Evolutionary conservation across 495 filamentous ascomycete genomes (phyloP), one percentile per base, ranked within the genome.

Genomic region (Podospora anserina): DNA sequence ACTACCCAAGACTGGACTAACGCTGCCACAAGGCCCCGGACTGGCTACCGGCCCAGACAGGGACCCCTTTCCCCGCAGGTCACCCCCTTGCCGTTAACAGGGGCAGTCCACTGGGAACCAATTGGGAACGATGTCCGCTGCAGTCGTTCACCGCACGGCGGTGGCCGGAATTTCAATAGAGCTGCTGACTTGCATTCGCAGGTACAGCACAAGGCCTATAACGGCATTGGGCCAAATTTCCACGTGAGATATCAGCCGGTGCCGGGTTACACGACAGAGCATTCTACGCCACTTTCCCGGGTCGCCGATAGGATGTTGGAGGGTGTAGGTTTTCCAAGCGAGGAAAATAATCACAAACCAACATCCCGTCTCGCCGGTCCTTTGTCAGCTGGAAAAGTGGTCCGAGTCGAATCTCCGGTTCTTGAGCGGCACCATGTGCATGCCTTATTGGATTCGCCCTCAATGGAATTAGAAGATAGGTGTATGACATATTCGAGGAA

Each of bases 1-100:
- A 26, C 55, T 58, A 58, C 55, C 55, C 55, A 58, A 58, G 55
- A 58, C 55, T 58, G 39, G 39, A 49, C 39, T 49, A 49, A 49
- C 15, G 13, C 39, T 49, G 39, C 39, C 39, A 16, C 39, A 49
- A 16, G 9, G 39, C 9, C 9, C 39, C 39, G 39, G 39, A 49
- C 39, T 49, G 39, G 39, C 15, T 49, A 49, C 39, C 39, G 39
- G 39, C 39, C 39, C 39, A 11, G 39, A 49, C 39, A 5, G 39
- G 30, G 30, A 49, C 39, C 39, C 39, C 39, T 49, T 49, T 16
- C 39, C 39, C 39, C 39, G 39, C 39, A 18, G 39, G 39, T 16
- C 7, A 23, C 23, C 39, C 39, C 39, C 39, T 13, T 49, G 39
- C 39, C 13, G 9, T 49, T 16, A 16, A 49, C 39, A 49, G 39